phyloP scores from a whole-genome alignment of 1,284 basidiomycete species.

The Tilletiopsis washingtonensis region DNA sequence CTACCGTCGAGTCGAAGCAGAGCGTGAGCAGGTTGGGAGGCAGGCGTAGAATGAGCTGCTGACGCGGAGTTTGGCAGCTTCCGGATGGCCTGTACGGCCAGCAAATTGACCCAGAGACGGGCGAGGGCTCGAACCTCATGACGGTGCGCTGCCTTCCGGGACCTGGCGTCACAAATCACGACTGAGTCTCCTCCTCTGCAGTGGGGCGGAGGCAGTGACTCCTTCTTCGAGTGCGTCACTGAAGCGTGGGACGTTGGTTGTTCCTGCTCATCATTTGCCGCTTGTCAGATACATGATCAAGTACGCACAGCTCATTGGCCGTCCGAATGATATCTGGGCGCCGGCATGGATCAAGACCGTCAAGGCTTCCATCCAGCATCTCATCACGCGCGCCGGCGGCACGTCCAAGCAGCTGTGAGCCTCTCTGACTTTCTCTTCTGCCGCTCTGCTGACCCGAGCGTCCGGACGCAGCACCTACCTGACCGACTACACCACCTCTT shows the following conservation, averaged over 20 bases:
- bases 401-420: conserved; percentile 10
- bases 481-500: conserved; percentile 20
- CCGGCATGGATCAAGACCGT: conserved; percentile 29
- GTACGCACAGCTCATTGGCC: conserved; percentile 27
- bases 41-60: too few species aligned
- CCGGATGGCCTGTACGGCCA: conserved; percentile 32
- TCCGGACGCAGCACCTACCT: too few species aligned
- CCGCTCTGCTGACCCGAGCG: too few species aligned
- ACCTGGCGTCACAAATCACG: too few species aligned
- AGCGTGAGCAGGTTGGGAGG: too few species aligned
- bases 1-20: conserved; percentile 15
- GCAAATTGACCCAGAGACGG: conserved; percentile 13
- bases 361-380: conserved; percentile 20
- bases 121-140: not conserved
- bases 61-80: too few species aligned
- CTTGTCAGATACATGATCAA: conserved; percentile 44
- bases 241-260: too few species aligned
- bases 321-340: conserved; percentile 16
- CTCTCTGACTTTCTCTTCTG: too few species aligned
- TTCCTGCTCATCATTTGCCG: too few species aligned
- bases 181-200: too few species aligned
- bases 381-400: conserved; percentile 22
- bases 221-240: conserved; percentile 38
- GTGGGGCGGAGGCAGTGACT: conserved; percentile 37
- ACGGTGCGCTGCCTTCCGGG: too few species aligned